Percentiles rank a stretch among this genome's conserved stretches.
These are phyloP conservation scores for Zymoseptoria tritici DNA, from an alignment of 2,329 filamentous ascomycete species.

Conservation along the genomic window DNA sequence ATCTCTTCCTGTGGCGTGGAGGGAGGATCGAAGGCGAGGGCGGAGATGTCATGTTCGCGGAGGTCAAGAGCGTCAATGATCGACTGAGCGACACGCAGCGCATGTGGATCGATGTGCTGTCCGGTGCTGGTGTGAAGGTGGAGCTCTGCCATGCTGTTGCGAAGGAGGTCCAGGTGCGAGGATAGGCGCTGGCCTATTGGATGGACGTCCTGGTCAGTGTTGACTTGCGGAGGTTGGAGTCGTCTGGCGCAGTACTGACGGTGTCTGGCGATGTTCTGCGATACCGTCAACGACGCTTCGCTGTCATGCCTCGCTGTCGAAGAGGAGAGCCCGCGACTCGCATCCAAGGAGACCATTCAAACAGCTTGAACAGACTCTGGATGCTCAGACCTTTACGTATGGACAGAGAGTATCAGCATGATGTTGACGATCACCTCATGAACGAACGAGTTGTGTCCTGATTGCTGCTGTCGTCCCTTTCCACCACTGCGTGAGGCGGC, in stretches of 20 bases:
- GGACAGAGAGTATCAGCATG: background rate
- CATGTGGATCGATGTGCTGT: constrained; percentile 92
- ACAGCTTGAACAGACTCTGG: background rate
- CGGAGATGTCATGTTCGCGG: constrained; percentile 35
- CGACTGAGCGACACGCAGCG: constrained; percentile 90
- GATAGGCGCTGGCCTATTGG: background rate
- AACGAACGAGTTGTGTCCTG: background rate
- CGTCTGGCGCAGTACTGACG: background rate
- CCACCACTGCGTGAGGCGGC: background rate
- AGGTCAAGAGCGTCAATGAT: constrained; percentile 64
- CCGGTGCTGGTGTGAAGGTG: constrained; percentile 74
- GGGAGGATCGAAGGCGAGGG: constrained; percentile 6
- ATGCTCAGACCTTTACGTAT: background rate
- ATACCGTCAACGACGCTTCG: background rate
- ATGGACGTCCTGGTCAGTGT: background rate
- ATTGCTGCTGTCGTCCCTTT: background rate
- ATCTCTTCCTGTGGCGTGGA: constrained; percentile 74
- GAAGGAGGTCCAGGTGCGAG: constrained; percentile 40
- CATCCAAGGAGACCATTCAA: background rate
- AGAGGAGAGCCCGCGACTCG: background rate
- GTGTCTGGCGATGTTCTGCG: background rate
- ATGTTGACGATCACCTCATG: background rate
- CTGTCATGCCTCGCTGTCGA: too few relatives aligned
- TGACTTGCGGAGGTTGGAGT: background rate
- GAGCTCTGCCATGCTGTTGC: constrained; percentile 67